Evolutionary conservation across 306 rosid genomes (phyloP).

Genomic region (Urtica urens): DNA sequence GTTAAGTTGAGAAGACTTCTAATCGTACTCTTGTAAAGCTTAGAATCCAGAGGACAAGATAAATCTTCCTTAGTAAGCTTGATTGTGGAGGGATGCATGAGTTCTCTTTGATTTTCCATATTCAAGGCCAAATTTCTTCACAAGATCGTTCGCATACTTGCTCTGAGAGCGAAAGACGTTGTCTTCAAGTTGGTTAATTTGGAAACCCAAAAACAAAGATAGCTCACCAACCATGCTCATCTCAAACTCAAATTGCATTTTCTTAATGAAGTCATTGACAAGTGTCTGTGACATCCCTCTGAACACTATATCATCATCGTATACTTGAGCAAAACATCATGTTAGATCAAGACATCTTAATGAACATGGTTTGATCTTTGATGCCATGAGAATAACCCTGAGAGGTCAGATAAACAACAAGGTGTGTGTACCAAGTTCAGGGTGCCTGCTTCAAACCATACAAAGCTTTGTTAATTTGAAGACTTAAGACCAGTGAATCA

Average conservation of each 20-base stretch:
- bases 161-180: not conserved
- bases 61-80: not conserved
- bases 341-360: no score
- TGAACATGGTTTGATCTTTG: no score
- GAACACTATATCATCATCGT: not conserved
- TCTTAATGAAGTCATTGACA: not conserved
- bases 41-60: not conserved
- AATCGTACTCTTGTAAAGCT: not conserved
- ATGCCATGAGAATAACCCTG: no score
- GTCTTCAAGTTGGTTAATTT: not conserved
- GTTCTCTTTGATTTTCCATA: not conserved
- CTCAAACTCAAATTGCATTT: not conserved
- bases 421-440: no score
- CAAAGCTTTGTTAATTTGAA: no score
- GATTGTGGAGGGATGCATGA: not conserved
- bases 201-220: not conserved
- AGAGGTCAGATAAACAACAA: no score
- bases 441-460: no score
- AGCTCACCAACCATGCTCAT: not conserved
- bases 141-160: not conserved
- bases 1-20: not conserved
- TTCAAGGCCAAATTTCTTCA: not conserved
- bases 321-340: not conserved
- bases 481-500: no score
- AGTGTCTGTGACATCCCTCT: not conserved